Base-by-base conservation (phyloP, 2,329 filamentous ascomycete species). In the Trichoderma sp. region DNA sequence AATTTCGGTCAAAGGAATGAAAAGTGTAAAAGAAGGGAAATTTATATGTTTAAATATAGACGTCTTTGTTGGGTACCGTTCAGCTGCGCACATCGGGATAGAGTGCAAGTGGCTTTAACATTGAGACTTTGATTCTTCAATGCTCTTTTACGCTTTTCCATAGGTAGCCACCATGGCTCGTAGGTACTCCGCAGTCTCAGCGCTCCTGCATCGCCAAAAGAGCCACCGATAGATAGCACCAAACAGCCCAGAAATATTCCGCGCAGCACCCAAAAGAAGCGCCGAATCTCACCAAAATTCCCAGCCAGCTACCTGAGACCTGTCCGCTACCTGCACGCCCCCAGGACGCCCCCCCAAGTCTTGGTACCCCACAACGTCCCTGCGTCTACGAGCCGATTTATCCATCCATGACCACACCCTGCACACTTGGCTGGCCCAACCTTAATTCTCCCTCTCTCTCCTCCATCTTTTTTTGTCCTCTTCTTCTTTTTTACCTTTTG, bases 331-430 rank as follows among this genome's bases (percentile, higher is more conserved):
- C 33, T 4, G 5, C 63, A 66, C 47, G 43, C 68, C 68, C 49
- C 43, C 56, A 40, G 27, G 14, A 14, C 63, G 57, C 49, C 56
- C 68, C 68, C 68, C 68, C 68, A 35, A 61, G 53, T 31, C 40
- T 33, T 53, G 33, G 60, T 29, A 65, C 66, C 69, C 69, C 64
- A 70, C 69, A 64, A 65, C 59, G 69, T 70, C 69, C 69, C 69
- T 70, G 69, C 64, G 55, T 70, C 59, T 60, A 70, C 63, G 49
- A 64, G 69, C 69, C 69, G 69, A 70, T 68, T 70, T 68, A 70
- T 70, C 68, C 69, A 70, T 70, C 65, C 69, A 68, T 68, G 69
- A 68, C 69, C 65, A 64, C 69, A 70, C 65, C 69, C 56, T 68
- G 63, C 58, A 55, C 43, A 43, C 53, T 56, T 64, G 69, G 55